These are phyloP conservation scores for Geotrichum restrictum DNA, from an alignment of 1,139 yeast genomes.

Conservation along the genomic window DNA sequence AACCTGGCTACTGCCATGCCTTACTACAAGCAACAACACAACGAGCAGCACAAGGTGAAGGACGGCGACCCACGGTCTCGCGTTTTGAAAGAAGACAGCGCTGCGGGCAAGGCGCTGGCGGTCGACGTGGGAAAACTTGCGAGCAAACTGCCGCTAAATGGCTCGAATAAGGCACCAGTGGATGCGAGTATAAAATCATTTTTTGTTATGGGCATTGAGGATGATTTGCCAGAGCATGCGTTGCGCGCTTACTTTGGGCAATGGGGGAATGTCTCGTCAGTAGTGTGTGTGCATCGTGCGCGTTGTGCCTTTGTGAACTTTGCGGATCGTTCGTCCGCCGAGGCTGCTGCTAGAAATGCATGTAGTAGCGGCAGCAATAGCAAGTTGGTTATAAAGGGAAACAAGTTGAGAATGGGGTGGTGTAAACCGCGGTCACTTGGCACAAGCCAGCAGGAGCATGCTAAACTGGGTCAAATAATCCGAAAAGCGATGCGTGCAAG, in stretches of 20 bases:
- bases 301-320: conserved; percentile 64
- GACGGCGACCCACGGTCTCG: conserved; percentile 9
- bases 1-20: conserved; percentile 44
- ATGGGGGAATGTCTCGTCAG: conserved; percentile 48
- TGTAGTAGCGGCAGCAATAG: conserved; percentile 32
- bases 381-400: conserved; percentile 42
- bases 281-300: conserved; percentile 56
- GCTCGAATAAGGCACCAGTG: conserved; percentile 46
- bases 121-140: conserved; percentile 50
- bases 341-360: conserved; percentile 45
- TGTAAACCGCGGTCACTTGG: conserved; percentile 56
- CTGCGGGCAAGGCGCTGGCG: conserved; percentile 28
- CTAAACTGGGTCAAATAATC: conserved; percentile 51
- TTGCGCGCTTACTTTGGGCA: conserved; percentile 49
- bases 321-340: conserved; percentile 50
- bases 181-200: conserved; percentile 49
- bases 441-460: conserved; percentile 27
- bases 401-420: conserved; percentile 63
- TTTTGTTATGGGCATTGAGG: conserved; percentile 68
- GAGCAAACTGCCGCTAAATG: conserved; percentile 56
- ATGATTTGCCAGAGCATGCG: conserved; percentile 60
- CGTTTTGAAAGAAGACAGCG: conserved; percentile 2
- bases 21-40: conserved; percentile 32
- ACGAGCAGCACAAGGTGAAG: no score
- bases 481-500: conserved; percentile 53